Percentiles rank a stretch among this genome's conserved stretches.
Evolutionary conservation across 1,139 yeast genomes (phyloP).

Genomic region (Geotrichum siamense): DNA sequence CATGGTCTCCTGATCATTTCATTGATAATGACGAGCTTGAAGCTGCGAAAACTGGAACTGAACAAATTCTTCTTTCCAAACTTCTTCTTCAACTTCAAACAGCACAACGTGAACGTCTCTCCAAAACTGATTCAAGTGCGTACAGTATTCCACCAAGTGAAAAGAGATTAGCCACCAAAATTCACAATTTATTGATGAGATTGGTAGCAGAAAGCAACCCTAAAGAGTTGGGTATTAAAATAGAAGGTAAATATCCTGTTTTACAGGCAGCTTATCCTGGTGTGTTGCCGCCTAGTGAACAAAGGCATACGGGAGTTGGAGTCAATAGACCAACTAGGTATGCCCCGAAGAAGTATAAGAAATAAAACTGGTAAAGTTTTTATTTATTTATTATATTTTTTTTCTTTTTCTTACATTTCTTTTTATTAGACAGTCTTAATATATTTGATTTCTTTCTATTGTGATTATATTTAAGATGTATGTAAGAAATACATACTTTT

Average conservation of each 20-base stretch:
- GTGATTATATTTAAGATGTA: too few relatives aligned
- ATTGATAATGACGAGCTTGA: conserved; percentile 49
- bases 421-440: too few relatives aligned
- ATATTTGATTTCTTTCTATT: too few relatives aligned
- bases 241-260: conserved; percentile 49
- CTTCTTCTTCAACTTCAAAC: conserved; percentile 53
- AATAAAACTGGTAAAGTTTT: too few relatives aligned
- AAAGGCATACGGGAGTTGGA: conserved; percentile 16
- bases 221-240: conserved; percentile 24
- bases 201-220: conserved; percentile 34
- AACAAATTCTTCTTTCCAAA: conserved; percentile 50
- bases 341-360: conserved; percentile 11
- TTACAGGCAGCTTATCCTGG: conserved; percentile 71
- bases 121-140: conserved; percentile 30
- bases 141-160: conserved; percentile 42
- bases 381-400: too few relatives aligned
- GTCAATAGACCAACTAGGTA: conserved; percentile 17
- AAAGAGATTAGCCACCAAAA: conserved; percentile 44
- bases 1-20: conserved; percentile 49
- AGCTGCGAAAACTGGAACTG: conserved; percentile 41
- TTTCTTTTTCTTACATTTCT: too few relatives aligned
- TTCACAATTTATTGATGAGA: conserved; percentile 45
- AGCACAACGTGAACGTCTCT: conserved; percentile 54
- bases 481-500: too few relatives aligned
- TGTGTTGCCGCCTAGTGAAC: conserved; percentile 52